Evolutionary conservation across 371 early-diverging fungal genomes (phyloP), one percentile per base, ranked within the genome.

Genomic region (Dichotomocladium elegans): DNA sequence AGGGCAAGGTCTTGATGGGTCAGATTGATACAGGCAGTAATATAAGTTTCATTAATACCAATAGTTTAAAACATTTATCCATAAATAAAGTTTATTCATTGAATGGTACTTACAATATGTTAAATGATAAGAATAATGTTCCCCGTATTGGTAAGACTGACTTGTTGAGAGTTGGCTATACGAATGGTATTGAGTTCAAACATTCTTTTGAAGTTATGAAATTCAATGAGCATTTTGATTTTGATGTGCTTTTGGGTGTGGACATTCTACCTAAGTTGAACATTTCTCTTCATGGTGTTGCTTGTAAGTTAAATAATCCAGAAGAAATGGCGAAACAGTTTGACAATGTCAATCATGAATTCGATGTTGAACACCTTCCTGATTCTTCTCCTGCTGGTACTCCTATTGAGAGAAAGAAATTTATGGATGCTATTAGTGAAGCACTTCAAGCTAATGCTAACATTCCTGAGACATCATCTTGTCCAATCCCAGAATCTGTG

Each of bases 401-500:
- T 7, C 33, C 7, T 9, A 14, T 9, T 12, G 15, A 47, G 14
- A 15, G 31, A n/a, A 22, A 31, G n/a, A 21, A 28, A 5, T 31
- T 31, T 33, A 12, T 30, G 15, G 11, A 12, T 3, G 1, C 19
- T 17, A 2, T 47, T 3, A 24, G 33, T 21, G 31, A 29, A 0
- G 11, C 11, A 21, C 37, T 63, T 2, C 6, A 46, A 25, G 33
- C 40, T 15, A 63, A 63, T 33, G 17, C 26, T 26, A 2, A 40
- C 1, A 49, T 56, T 24, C 49, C 49, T 0, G 33, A 51, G 21
- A 53, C 17, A 3, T 55, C 56, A 4, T 56, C 53, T 17, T 61
- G 61, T 25, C 55, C 55, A 8, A 33, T 61, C 2, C 52, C 51
- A 12, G 57, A 56, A 56, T 52, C 61, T 1, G 10, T 61, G 12